Percentiles rank a stretch among this genome's conserved stretches.
Conservation (phyloP, 1,139 yeast species). For the Pichia sp. region DNA sequence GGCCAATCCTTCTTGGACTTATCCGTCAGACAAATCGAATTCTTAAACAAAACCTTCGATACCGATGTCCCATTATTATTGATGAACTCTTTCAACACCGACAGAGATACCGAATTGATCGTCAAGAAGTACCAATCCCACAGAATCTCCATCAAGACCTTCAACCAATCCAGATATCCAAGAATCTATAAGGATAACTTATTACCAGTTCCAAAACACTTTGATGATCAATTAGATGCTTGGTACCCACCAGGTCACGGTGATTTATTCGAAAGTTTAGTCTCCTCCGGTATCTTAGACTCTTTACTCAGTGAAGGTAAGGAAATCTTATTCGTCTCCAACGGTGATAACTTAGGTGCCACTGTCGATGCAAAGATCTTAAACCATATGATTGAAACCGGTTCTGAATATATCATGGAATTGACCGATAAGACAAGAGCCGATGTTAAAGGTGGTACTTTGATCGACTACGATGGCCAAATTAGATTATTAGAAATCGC, state of each 20-base stretch:
- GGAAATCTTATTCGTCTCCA: conserved; percentile 92
- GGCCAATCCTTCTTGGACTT: conserved; percentile 96
- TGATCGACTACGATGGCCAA: conserved; percentile 93
- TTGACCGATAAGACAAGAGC: conserved; percentile 98
- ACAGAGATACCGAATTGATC: conserved; percentile 91
- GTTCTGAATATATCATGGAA: conserved; percentile 96
- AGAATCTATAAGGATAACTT: conserved; percentile 93
- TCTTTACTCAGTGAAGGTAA: conserved; percentile 90
- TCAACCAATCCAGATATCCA: conserved; percentile 97
- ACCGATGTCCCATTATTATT: conserved; percentile 93
- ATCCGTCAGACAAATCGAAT: conserved; percentile 95
- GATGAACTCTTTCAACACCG: conserved; percentile 99
- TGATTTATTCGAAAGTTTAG: conserved; percentile 89
- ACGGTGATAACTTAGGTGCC: conserved; percentile 98
- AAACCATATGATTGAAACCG: conserved; percentile 89
- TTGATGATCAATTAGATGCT: conserved; percentile 68
- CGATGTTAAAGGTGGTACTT: conserved; percentile 99
- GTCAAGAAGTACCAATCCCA: conserved; percentile 97
- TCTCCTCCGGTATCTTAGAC: conserved; percentile 90
- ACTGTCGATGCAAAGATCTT: conserved; percentile 92
- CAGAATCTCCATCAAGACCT: conserved; percentile 91
- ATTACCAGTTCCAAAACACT: conserved; percentile 85
- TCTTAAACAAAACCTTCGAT: conserved; percentile 85
- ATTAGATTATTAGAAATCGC: conserved; percentile 96
- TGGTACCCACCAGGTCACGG: conserved; percentile 99